These are phyloP conservation scores for Fusarium duplospermum DNA, from an alignment of 2,329 filamentous ascomycete species.

Conservation along the genomic window DNA sequence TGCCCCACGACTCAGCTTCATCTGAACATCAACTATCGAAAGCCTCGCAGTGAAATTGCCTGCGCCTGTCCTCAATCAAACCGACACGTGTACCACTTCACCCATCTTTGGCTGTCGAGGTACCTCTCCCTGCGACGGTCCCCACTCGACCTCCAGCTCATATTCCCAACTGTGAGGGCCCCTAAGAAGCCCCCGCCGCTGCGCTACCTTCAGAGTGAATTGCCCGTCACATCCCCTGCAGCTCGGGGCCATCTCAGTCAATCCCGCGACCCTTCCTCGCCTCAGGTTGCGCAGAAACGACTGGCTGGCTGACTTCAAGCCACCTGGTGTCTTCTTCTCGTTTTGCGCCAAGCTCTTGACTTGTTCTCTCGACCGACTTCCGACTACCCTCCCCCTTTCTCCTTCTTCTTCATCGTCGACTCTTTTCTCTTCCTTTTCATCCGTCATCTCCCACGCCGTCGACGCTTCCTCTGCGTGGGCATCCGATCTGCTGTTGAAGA, in stretches of 20 bases:
- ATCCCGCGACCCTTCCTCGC: conserved; percentile 44
- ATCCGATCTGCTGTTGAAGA: conserved; percentile 41
- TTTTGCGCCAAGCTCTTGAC: conserved; percentile 42
- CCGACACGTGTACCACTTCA: conserved; percentile 21
- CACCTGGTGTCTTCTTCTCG: conserved; percentile 49
- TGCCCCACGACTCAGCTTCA: background rate
- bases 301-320: conserved; percentile 45
- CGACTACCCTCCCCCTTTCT: conserved; percentile 29
- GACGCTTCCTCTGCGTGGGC: conserved; percentile 28
- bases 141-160: background rate
- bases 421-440: conserved; percentile 3
- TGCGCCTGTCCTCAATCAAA: conserved; percentile 19
- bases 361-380: conserved; percentile 31
- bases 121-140: conserved; percentile 22
- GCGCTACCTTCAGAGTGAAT: conserved; percentile 28
- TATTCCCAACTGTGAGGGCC: conserved; percentile 17
- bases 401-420: conserved; percentile 28
- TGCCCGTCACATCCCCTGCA: conserved; percentile 43
- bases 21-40: conserved; percentile 20
- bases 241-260: conserved; percentile 36
- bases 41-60: conserved; percentile 18
- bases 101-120: conserved; percentile 8
- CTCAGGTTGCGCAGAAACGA: conserved; percentile 44
- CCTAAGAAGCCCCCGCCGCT: conserved; percentile 24
- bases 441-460: conserved; percentile 11